Evolutionary conservation across 2,329 filamentous ascomycete genomes (phyloP).

Genomic region (Monilinia laxa): DNA sequence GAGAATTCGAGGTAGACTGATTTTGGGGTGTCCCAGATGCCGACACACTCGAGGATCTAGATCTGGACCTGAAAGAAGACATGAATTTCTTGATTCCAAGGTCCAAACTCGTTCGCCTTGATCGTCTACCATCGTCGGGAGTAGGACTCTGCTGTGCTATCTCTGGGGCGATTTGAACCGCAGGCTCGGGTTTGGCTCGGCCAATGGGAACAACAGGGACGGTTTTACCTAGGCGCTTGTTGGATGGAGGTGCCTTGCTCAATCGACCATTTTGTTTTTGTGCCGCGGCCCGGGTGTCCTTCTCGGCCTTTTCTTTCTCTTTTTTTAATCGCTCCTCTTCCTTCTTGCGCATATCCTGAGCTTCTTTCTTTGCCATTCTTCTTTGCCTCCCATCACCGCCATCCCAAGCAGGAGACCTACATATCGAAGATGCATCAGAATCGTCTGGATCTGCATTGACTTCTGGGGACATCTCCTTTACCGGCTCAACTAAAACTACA

Average conservation of each 20-base stretch:
- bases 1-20: constrained; percentile 12
- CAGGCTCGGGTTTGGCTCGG: constrained; percentile 11
- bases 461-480: background rate
- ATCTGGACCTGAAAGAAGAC: constrained; percentile 26
- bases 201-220: constrained; percentile 2
- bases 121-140: constrained; percentile 21
- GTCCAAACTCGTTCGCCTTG: constrained; percentile 33
- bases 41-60: constrained; percentile 17
- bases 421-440: constrained; percentile 46
- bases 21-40: background rate
- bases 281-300: constrained; percentile 32
- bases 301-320: constrained; percentile 44
- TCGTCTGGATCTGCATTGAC: constrained; percentile 28
- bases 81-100: constrained; percentile 30
- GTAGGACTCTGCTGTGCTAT: constrained; percentile 1
- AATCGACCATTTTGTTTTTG: constrained; percentile 33
- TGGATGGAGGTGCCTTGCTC: constrained; percentile 37
- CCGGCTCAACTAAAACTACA: background rate
- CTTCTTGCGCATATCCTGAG: constrained; percentile 45
- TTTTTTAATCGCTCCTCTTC: constrained; percentile 45
- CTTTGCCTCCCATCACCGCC: constrained; percentile 51
- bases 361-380: constrained; percentile 46
- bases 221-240: constrained; percentile 23
- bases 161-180: constrained; percentile 2
- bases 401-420: constrained; percentile 63